A percentile compares a stretch with the other conserved stretches of the same genome.
phyloP scores from a whole-genome alignment of 2,329 filamentous ascomycete genomes.

The Aspergillus sclerotialis region DNA sequence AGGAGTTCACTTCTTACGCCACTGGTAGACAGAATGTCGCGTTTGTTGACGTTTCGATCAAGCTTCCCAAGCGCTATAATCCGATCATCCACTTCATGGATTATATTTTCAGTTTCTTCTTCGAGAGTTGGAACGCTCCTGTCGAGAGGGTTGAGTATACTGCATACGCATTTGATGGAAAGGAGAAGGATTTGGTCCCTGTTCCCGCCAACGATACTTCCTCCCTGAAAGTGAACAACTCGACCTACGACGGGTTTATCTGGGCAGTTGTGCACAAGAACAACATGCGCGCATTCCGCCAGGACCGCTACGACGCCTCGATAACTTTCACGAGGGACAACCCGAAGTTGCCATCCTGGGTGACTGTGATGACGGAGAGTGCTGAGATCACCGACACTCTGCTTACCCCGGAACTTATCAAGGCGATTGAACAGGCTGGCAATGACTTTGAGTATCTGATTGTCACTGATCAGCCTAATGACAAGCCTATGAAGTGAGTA shows the following conservation, averaged over 20 bases:
- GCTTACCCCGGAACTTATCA: constrained; percentile 78
- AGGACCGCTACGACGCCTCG: constrained; percentile 90
- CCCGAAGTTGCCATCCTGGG: constrained; percentile 79
- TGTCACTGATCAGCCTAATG: constrained; percentile 78
- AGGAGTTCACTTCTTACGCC: constrained; percentile 81
- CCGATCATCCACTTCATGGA: constrained; percentile 64
- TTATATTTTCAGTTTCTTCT: constrained; percentile 63
- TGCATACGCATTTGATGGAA: constrained; percentile 85
- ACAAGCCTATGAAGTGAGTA: constrained; percentile 78
- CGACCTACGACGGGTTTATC: constrained; percentile 79
- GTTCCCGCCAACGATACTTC: constrained; percentile 57
- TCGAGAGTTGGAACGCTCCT: constrained; percentile 66
- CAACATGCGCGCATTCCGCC: constrained; percentile 78
- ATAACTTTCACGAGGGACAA: constrained; percentile 91
- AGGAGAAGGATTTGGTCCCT: constrained; percentile 72
- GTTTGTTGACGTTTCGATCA: constrained; percentile 79
- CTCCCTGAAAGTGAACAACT: constrained; percentile 45
- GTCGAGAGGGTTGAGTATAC: constrained; percentile 68
- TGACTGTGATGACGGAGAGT: constrained; percentile 93
- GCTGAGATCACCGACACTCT: constrained; percentile 86
- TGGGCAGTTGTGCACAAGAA: constrained; percentile 96
- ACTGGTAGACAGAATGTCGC: constrained; percentile 89
- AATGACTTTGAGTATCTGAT: constrained; percentile 80
- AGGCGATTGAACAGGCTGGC: constrained; percentile 70
- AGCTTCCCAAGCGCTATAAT: constrained; percentile 80